Percentiles rank a stretch among this genome's conserved stretches.
Evolutionary conservation across 1,284 basidiomycete species (phyloP).

Genomic region (Ceratobasidium sp.): DNA sequence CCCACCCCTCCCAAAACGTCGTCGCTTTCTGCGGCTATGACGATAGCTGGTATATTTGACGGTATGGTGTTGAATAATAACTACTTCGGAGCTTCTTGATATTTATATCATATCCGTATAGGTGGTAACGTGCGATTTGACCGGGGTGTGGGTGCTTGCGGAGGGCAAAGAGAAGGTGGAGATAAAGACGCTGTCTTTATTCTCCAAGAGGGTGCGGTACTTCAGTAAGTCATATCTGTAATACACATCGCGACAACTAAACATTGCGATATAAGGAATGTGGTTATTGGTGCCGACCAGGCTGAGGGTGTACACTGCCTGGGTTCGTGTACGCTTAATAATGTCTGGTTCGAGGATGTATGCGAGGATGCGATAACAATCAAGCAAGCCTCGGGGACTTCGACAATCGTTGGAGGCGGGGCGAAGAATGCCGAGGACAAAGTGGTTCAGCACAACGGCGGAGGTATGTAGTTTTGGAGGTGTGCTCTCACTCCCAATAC

Average conservation of each 20-base stretch:
- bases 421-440: slow-evolving; percentile 48
- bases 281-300: slow-evolving; percentile 62
- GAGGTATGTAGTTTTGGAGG: neutral
- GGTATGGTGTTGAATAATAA: neutral
- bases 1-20: slow-evolving; percentile 60
- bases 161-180: slow-evolving; percentile 42
- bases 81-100: neutral
- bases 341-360: slow-evolving; percentile 52
- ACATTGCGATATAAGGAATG: slow-evolving; percentile 57
- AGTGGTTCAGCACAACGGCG: slow-evolving; percentile 49
- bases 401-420: slow-evolving; percentile 45
- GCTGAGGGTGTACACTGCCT: slow-evolving; percentile 63
- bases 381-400: slow-evolving; percentile 37
- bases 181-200: slow-evolving; percentile 42
- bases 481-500: neutral
- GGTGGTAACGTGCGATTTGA: slow-evolving; percentile 42
- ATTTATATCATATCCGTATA: neutral
- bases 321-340: slow-evolving; percentile 60
- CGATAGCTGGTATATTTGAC: slow-evolving; percentile 53
- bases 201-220: slow-evolving; percentile 58
- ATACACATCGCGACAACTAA: slow-evolving; percentile 57
- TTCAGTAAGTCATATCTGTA: slow-evolving; percentile 49
- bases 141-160: slow-evolving; percentile 42
- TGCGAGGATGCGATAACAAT: slow-evolving; percentile 54
- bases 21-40: slow-evolving; percentile 59